Evolutionary conservation across 1,284 basidiomycete species (phyloP), one percentile per base, ranked within the genome.

Genomic region (Coniferiporia weirii): DNA sequence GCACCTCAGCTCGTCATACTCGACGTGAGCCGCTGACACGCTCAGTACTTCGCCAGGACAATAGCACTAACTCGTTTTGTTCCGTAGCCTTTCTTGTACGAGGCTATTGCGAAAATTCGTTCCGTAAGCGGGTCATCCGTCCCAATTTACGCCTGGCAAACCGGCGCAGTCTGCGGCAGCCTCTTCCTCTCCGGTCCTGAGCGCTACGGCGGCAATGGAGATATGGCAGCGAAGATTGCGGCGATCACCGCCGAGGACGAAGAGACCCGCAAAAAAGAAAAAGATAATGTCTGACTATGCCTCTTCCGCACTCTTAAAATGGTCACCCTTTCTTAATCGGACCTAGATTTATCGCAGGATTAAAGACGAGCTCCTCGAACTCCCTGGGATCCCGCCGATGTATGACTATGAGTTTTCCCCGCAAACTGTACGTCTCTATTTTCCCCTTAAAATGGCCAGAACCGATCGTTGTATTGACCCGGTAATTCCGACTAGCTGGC

Each of bases 111-210:
- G 35, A 36, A 22, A 5, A 56, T 60, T 15, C 46, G 54, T 27
- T 43, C 46, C 7, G 27, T 56, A 15, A 60, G 59, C 44, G 59
- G 59, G 32, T 35, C 48, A 6, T 44, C 20, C 22, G 50, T 60
- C 15, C 59, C 54, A 13, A 40, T 60, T 9, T 60, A 56, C 32
- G 59, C 54, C 13, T 60, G 53, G 59, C 54, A 60, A 32, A 43
- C 52, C 6, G 54, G 54, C 12, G n/a, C 54, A 5, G 46, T 40
- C 2, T 32, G 54, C 13, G 48, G 47, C 12, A n/a, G 36, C 15
- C n/a, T 60, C 4, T 46, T 49, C 17, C 40, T 60, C 15, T 56
- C 32, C 13, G 54, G 48, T 2, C 59, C 59, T 10, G 59, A 60
- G 35, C 20, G 44, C 35, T 19, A 56, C 27, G 59, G 54, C 19